These are phyloP conservation scores for Straminergon stramineum DNA, from an alignment of 225 moss, liverwort and hornwort species.

Conservation along the genomic window DNA sequence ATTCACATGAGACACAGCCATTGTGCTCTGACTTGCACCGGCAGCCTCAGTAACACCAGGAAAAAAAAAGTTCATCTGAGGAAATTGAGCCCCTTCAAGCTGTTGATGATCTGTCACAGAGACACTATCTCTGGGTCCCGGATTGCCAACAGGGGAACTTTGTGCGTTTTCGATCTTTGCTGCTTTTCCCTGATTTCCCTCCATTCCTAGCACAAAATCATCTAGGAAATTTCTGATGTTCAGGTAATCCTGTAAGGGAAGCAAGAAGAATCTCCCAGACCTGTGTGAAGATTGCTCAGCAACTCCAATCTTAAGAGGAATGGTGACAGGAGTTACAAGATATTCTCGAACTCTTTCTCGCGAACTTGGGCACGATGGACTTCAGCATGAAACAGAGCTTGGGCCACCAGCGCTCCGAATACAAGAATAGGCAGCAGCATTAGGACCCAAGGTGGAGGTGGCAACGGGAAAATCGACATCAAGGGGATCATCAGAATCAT, in stretches of 20 bases:
- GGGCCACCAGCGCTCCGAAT: constrained; percentile 22
- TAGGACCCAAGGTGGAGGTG: constrained; percentile 29
- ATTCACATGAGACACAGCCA: background rate
- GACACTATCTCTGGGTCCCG: too few relatives aligned
- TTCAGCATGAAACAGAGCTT: constrained; percentile 24
- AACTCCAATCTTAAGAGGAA: background rate
- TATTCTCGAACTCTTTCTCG: constrained; percentile 1
- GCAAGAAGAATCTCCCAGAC: background rate
- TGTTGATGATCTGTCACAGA: background rate
- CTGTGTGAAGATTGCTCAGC: background rate
- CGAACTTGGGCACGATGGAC: background rate
- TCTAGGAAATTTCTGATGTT: background rate
- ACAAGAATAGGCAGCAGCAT: constrained; percentile 40
- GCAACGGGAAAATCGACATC: constrained; percentile 19
- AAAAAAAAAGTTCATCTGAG: background rate
- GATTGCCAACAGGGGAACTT: background rate
- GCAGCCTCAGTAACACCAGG: background rate
- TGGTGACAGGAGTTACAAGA: background rate
- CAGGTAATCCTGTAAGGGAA: background rate
- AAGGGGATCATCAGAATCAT: constrained; percentile 41
- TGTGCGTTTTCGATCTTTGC: background rate
- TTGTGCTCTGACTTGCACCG: background rate
- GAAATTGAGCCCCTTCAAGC: background rate
- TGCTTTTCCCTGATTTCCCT: background rate
- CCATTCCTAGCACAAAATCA: background rate